Conservation (phyloP, 495 filamentous ascomycete genomes). For the Podospora australis region DNA sequence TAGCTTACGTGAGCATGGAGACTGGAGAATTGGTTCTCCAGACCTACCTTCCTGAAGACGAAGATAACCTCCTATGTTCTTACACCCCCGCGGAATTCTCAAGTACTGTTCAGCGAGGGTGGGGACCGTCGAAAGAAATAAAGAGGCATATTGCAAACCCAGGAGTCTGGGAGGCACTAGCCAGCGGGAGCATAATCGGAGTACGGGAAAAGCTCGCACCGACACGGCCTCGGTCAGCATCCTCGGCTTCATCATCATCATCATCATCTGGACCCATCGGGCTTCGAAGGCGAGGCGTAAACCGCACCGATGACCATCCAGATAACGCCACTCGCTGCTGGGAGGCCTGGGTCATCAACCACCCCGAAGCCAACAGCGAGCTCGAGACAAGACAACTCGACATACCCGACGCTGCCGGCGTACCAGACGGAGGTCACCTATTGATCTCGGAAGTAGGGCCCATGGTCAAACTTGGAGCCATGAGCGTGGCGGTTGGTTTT, state of each 20-base stretch:
- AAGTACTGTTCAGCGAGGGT: constrained; percentile 25
- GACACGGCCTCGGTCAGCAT: constrained; percentile 1
- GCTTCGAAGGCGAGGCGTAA: constrained; percentile 19
- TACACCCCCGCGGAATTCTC: constrained; percentile 20
- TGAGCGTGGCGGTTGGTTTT: constrained; percentile 57
- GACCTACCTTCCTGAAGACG: constrained; percentile 45
- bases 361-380: constrained; percentile 28
- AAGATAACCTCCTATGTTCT: constrained; percentile 37
- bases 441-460: constrained; percentile 56
- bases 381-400: constrained; percentile 36
- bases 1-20: constrained; percentile 48
- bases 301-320: background rate
- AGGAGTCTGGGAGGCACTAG: constrained; percentile 42
- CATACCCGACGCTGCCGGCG: constrained; percentile 17
- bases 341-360: constrained; percentile 61
- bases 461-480: constrained; percentile 48
- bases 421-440: constrained; percentile 31
- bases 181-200: constrained; percentile 43
- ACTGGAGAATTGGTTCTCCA: constrained; percentile 50
- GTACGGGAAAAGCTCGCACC: constrained; percentile 26
- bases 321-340: constrained; percentile 30
- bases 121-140: constrained; percentile 33
- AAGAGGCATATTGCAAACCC: constrained; percentile 38
- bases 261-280: constrained; percentile 10
- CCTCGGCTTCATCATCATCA: background rate